Evolutionary conservation across 192 early-diverging fungal genomes (phyloP), one percentile per base, ranked within the genome.

Genomic region (Cladochytrium replicatum): DNA sequence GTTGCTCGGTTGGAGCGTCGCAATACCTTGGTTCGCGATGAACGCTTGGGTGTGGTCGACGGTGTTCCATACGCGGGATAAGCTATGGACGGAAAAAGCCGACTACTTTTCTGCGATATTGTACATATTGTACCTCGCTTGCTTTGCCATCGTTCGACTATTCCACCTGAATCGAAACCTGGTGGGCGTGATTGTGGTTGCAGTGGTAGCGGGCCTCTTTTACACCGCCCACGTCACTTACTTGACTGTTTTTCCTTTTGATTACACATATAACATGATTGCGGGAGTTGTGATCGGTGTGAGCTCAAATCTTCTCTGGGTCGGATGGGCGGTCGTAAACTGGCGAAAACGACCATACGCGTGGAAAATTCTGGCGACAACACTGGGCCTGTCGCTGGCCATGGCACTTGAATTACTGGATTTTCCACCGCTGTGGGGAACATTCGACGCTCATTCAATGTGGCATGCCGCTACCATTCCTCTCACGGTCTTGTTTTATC

Each of bases 221-320:
- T 71, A 54, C 59, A 4, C 67, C 3, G 43, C 66, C 38, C 71
- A 72, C 23, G 49, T 70, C 7, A 37, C 63, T n/a, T 94, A 97
- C 46, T 56, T 99, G 39, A 66, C 77, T 2, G 61, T 87, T 32
- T 69, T 77, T 27, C 51, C 49, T 5, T 97, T 99, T 57, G 89
- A 99, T 55, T 99, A 99, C 63, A 73, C 72, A 0, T 96, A 94
- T 67, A 99, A 99, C 64, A 96, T 97, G 77, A 54, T 67, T n/a
- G 93, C 91, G 2, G 86, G 84, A 17, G 75, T 86, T 2, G 54
- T 62, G 0, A 73, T 94, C 11, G 93, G 89, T 0, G 44, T 81
- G 7, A 38, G 79, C 13, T 72, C 81, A 51, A 89, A 88, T 54
- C 3, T 76, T 6, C 54, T 78, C 0, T 97, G 93, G 96, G 38